Evolutionary conservation across 2,329 filamentous ascomycete species (phyloP).

Genomic region (Pseudogymnoascus sp.): DNA sequence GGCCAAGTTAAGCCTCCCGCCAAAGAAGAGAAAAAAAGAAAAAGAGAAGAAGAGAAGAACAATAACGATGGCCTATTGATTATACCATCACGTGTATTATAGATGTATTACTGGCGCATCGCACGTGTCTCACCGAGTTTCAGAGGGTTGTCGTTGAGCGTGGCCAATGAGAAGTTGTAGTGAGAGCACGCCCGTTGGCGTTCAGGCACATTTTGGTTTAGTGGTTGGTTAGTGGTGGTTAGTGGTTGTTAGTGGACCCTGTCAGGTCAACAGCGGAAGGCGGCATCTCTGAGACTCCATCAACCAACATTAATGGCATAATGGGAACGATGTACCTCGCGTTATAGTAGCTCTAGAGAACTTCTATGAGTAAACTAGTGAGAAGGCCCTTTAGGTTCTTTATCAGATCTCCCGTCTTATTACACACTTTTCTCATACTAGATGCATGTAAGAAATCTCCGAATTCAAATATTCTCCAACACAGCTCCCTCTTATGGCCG

Average conservation of each 20-base stretch:
- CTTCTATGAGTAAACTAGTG: background rate
- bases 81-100: background rate
- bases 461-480: background rate
- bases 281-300: background rate
- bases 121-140: background rate
- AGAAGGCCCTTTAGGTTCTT: background rate
- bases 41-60: background rate
- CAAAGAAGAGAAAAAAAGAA: background rate
- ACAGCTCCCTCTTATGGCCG: conserved; percentile 1
- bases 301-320: background rate
- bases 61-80: background rate
- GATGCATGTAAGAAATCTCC: background rate
- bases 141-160: background rate
- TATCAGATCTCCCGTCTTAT: background rate
- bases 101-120: background rate
- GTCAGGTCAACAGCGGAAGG: background rate
- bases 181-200: background rate
- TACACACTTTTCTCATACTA: background rate
- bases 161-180: background rate
- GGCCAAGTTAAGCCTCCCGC: background rate
- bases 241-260: background rate
- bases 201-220: background rate
- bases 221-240: background rate
- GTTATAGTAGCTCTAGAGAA: background rate
- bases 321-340: background rate